Evolutionary conservation across 2,329 filamentous ascomycete species (phyloP).

Genomic region (Alternaria infectoria): DNA sequence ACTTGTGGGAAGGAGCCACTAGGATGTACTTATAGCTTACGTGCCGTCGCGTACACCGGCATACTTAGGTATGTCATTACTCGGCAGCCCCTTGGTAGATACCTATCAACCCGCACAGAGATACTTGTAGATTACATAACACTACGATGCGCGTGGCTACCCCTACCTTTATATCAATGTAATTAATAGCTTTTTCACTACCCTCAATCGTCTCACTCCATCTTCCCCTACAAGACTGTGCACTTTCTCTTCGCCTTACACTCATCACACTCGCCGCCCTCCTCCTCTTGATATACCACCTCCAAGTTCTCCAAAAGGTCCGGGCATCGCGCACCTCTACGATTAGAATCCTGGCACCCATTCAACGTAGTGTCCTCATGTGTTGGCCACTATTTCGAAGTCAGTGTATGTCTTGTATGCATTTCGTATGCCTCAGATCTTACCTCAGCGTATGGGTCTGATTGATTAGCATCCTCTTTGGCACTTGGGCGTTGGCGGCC

Average conservation of each 20-base stretch:
- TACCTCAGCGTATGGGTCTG: background rate
- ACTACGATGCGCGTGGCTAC: too few species aligned
- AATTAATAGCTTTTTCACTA: background rate
- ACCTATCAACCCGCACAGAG: background rate
- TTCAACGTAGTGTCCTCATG: slow-evolving; percentile 1
- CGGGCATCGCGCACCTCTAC: slow-evolving; percentile 6
- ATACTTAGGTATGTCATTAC: background rate
- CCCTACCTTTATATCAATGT: background rate
- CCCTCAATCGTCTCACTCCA: background rate
- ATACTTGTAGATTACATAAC: background rate
- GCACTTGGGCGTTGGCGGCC: background rate
- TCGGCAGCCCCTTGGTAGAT: background rate
- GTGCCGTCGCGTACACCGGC: background rate
- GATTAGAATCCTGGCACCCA: slow-evolving; percentile 9
- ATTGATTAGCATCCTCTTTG: background rate
- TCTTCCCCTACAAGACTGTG: background rate
- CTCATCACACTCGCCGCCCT: background rate
- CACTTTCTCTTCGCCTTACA: slow-evolving; percentile 1
- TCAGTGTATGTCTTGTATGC: background rate
- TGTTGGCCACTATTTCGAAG: slow-evolving; percentile 7
- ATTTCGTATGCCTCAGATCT: background rate
- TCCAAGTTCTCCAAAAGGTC: slow-evolving; percentile 4
- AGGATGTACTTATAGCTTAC: background rate
- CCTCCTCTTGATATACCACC: background rate
- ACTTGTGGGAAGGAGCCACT: background rate